Conservation (phyloP, 2,329 filamentous ascomycete genomes). For the Trichoderma polysporum region DNA sequence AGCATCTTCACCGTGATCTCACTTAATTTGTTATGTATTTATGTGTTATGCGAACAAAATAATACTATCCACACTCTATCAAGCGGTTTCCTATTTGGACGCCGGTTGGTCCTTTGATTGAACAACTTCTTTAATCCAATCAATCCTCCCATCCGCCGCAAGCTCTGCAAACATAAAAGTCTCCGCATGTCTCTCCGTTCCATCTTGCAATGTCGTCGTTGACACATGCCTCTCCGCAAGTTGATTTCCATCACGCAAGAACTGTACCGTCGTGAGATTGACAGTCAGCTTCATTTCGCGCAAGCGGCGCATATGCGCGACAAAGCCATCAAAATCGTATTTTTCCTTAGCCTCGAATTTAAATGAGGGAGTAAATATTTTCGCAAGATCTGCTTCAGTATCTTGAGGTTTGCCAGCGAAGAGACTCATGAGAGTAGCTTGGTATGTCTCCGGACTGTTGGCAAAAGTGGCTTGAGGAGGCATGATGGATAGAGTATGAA, state of each 20-base stretch:
- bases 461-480: constrained; percentile 13
- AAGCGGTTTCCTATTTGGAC: neutral
- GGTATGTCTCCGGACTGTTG: constrained; percentile 14
- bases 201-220: constrained; percentile 7
- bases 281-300: constrained; percentile 16
- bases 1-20: too few relatives aligned
- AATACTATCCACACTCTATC: neutral
- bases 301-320: constrained; percentile 19
- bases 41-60: neutral
- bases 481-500: neutral
- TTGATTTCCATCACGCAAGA: constrained; percentile 19
- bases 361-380: constrained; percentile 13
- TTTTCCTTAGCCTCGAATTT: neutral
- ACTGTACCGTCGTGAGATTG: constrained; percentile 17
- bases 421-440: constrained; percentile 20
- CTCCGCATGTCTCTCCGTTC: constrained; percentile 4
- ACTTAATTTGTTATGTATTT: neutral
- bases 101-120: neutral
- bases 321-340: constrained; percentile 18
- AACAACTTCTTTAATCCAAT: constrained; percentile 19
- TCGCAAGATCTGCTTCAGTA: constrained; percentile 18
- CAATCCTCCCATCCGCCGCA: constrained; percentile 18
- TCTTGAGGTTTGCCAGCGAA: constrained; percentile 18
- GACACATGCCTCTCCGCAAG: constrained; percentile 20
- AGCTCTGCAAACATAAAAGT: constrained; percentile 22